Evolutionary conservation across 2,329 filamentous ascomycete species (phyloP).

Genomic region (Drechslerella coelobrocha): DNA sequence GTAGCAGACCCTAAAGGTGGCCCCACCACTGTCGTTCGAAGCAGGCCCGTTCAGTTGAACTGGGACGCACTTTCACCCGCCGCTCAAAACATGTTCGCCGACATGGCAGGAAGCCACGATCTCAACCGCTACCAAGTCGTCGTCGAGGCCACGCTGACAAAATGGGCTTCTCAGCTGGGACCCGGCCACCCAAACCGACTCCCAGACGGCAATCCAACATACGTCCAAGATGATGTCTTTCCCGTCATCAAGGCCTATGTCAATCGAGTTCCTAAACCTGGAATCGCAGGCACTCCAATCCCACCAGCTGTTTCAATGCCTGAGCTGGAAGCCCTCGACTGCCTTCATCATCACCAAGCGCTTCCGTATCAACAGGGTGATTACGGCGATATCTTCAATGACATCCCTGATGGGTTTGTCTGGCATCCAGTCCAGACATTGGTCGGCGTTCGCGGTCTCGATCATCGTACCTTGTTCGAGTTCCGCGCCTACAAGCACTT

Average conservation of each 20-base stretch:
- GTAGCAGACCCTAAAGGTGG: slow-evolving; percentile 7
- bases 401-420: slow-evolving; percentile 40
- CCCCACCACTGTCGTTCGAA: slow-evolving; percentile 19
- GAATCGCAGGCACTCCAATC: slow-evolving; percentile 24
- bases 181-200: slow-evolving; percentile 28
- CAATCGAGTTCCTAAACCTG: slow-evolving; percentile 36
- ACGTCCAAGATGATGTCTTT: slow-evolving; percentile 33
- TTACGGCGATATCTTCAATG: slow-evolving; percentile 32
- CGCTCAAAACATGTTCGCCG: slow-evolving; percentile 31
- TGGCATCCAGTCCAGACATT: slow-evolving; percentile 45
- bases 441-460: slow-evolving; percentile 34
- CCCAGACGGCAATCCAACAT: slow-evolving; percentile 39
- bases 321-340: slow-evolving; percentile 44
- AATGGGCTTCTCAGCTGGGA: slow-evolving; percentile 32
- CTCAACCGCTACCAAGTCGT: slow-evolving; percentile 32
- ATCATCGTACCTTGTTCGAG: slow-evolving; percentile 40
- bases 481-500: slow-evolving; percentile 47
- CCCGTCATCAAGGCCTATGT: slow-evolving; percentile 46
- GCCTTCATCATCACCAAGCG: slow-evolving; percentile 31
- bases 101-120: slow-evolving; percentile 20
- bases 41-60: slow-evolving; percentile 7
- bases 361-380: slow-evolving; percentile 44
- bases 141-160: slow-evolving; percentile 25
- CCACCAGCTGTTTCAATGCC: slow-evolving; percentile 40
- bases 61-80: slow-evolving; percentile 19